These are phyloP conservation scores for Coccinonectria pachysandricola DNA, from an alignment of 2,329 filamentous ascomycete genomes.

Conservation along the genomic window DNA sequence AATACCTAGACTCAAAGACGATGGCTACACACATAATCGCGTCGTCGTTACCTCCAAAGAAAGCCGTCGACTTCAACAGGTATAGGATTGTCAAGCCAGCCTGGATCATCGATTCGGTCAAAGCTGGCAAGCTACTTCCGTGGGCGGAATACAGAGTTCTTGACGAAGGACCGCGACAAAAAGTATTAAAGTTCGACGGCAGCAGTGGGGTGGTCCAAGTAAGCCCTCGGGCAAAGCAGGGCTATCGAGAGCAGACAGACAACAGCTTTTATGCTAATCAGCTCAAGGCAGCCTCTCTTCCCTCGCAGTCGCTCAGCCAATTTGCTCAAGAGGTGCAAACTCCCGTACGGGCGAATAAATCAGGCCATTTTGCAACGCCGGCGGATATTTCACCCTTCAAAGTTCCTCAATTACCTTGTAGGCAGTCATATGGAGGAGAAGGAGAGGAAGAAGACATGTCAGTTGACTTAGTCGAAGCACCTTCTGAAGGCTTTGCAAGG, in stretches of 20 bases:
- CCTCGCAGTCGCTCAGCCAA: conserved; percentile 20
- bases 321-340: conserved; percentile 19
- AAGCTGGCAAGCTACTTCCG: conserved; percentile 68
- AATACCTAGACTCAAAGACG: conserved; percentile 92
- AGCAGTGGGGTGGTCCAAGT: conserved; percentile 58
- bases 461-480: too few species aligned
- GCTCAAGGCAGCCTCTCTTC: conserved; percentile 35
- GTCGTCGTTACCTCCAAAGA: conserved; percentile 82
- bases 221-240: conserved; percentile 43
- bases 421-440: too few species aligned
- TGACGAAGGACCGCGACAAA: conserved; percentile 75
- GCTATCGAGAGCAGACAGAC: conserved; percentile 74
- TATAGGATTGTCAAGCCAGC: conserved; percentile 91
- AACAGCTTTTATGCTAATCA: conserved; percentile 75
- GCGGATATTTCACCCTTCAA: conserved; percentile 1
- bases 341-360: conserved; percentile 5
- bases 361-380: conserved; percentile 1
- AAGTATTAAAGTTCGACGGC: conserved; percentile 53
- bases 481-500: too few species aligned
- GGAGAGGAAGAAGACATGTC: too few species aligned
- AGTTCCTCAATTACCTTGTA: not conserved
- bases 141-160: conserved; percentile 81
- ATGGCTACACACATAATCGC: conserved; percentile 94
- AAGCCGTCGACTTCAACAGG: conserved; percentile 73
- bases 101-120: conserved; percentile 86